These are phyloP conservation scores for Phytophthora parvispora DNA, from an alignment of 352 stramenopile genomes.

Conservation along the genomic window DNA sequence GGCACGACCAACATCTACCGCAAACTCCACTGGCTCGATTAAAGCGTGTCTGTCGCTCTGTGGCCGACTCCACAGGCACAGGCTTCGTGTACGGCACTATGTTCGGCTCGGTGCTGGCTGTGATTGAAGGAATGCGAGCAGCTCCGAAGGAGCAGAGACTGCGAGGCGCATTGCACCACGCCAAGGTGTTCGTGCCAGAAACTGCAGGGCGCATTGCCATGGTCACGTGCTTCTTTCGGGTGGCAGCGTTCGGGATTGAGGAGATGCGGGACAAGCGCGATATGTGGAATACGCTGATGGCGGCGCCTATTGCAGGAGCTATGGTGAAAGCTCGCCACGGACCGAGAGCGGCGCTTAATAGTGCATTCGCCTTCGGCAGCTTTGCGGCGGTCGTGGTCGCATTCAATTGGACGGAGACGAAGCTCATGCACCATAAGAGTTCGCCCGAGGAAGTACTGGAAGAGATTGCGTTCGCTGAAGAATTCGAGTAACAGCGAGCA, in stretches of 20 bases:
- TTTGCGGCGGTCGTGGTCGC: slow-evolving; percentile 53
- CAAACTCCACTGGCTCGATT: slow-evolving; percentile 20
- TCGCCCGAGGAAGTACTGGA: slow-evolving; percentile 47
- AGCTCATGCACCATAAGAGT: slow-evolving; percentile 38
- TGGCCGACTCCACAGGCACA: slow-evolving; percentile 36
- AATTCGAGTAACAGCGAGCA: slow-evolving; percentile 39
- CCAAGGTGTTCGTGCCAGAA: slow-evolving; percentile 39
- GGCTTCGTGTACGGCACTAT: slow-evolving; percentile 56
- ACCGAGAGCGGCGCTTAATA: slow-evolving; percentile 33
- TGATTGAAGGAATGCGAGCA: slow-evolving; percentile 39
- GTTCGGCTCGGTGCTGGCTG: slow-evolving; percentile 45
- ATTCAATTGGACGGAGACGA: slow-evolving; percentile 38
- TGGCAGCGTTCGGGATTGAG: slow-evolving; percentile 34
- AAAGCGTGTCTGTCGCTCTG: slow-evolving; percentile 8
- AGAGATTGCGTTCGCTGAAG: slow-evolving; percentile 56
- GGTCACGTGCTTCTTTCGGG: slow-evolving; percentile 49
- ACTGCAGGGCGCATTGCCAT: slow-evolving; percentile 51
- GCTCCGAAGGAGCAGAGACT: slow-evolving; percentile 43
- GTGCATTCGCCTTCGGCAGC: slow-evolving; percentile 44
- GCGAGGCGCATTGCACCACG: slow-evolving; percentile 41
- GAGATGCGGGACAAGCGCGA: slow-evolving; percentile 33
- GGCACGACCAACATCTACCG: slow-evolving; percentile 3
- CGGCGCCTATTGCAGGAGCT: slow-evolving; percentile 37
- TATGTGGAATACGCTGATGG: slow-evolving; percentile 50
- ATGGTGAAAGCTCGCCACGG: slow-evolving; percentile 40